Conservation (phyloP, 352 stramenopile genomes). For the Saprolegnia parasitica region DNA sequence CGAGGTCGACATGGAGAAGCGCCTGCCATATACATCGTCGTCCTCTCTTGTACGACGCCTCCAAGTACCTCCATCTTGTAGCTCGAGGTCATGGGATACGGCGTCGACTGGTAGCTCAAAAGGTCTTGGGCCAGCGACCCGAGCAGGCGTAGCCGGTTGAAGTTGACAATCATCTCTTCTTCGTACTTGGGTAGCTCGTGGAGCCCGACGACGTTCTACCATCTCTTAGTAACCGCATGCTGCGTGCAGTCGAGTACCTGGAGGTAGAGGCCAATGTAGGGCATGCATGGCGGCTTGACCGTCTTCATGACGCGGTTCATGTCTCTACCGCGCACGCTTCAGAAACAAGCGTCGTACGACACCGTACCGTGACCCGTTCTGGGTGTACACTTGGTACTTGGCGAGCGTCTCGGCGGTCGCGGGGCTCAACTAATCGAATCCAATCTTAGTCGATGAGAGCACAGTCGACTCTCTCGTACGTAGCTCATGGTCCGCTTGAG, state of each 20-base stretch:
- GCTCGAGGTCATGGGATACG: slow-evolving; percentile 59
- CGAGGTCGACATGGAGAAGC: slow-evolving; percentile 63
- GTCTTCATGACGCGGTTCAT: slow-evolving; percentile 84
- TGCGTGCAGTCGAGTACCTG: slow-evolving; percentile 40
- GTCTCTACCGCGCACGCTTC: slow-evolving; percentile 72
- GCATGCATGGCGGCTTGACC: slow-evolving; percentile 68
- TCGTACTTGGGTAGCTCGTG: slow-evolving; percentile 75
- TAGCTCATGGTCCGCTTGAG: slow-evolving; percentile 67
- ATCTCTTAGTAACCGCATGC: neutral
- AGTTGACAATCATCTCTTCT: slow-evolving; percentile 60
- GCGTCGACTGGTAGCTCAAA: slow-evolving; percentile 59
- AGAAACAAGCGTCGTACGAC: slow-evolving; percentile 52
- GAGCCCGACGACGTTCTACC: slow-evolving; percentile 66
- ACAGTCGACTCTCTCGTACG: slow-evolving; percentile 38
- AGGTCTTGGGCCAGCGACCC: slow-evolving; percentile 75
- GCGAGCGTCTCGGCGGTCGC: slow-evolving; percentile 11
- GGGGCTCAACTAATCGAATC: neutral
- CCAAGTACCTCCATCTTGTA: slow-evolving; percentile 51
- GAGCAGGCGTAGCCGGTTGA: slow-evolving; percentile 62
- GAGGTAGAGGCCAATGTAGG: slow-evolving; percentile 81
- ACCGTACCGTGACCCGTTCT: slow-evolving; percentile 25
- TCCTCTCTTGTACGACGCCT: neutral
- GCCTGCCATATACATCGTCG: slow-evolving; percentile 33
- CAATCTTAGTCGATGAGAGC: neutral
- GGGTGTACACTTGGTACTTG: slow-evolving; percentile 38